Base-by-base conservation (phyloP, 2,329 filamentous ascomycete species). In the Pseudofabraea citricarpa region DNA sequence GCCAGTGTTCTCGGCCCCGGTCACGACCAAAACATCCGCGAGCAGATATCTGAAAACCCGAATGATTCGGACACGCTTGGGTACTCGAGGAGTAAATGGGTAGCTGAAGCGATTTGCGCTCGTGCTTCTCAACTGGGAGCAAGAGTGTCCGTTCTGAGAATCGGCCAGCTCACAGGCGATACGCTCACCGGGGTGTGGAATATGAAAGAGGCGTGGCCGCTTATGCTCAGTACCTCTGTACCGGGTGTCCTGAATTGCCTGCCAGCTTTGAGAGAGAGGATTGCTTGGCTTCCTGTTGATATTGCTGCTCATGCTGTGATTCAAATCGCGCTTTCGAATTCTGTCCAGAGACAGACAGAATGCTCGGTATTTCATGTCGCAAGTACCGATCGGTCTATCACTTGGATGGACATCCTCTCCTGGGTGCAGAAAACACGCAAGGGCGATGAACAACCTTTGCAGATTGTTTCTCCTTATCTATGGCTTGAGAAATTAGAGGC, bases 31-130 rank as follows among this genome's bases (percentile, higher is more conserved):
- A 43, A 15, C 8, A 67, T 77, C 20, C 58, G 61, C 1, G 74
- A 79, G 52, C 39, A 39, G 3, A 54, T 72, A 3, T 63, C 70
- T 2, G 41, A 53, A 1, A 55, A 70, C 20, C 69, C 74, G 1
- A 52, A 56, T 3, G 61, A 69, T 26, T 69, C 73, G 1, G 69
- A 70, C 2, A 56, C 65, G 0, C 62, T 78, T 5, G 78, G 77
- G 4, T 81, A 81, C 51, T 71, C 73, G 2, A 67, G 67, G 21
- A 79, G 74, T 1, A 73, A 77, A 60, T 79, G 76, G 75, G 73
- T 79, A 1, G 76, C 75, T 1, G 77, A 81, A 60, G 64, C 64
- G 15, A 70, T 79, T 8, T 79, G 74, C 49, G 52, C 64, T 1
- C 53, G 62, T 5, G 70, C 70, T 13, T 56, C 59, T 36, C 10